Evolutionary conservation across 176 grass and related monocot species (phyloP).

Genomic region (Musa schizocarpa): DNA sequence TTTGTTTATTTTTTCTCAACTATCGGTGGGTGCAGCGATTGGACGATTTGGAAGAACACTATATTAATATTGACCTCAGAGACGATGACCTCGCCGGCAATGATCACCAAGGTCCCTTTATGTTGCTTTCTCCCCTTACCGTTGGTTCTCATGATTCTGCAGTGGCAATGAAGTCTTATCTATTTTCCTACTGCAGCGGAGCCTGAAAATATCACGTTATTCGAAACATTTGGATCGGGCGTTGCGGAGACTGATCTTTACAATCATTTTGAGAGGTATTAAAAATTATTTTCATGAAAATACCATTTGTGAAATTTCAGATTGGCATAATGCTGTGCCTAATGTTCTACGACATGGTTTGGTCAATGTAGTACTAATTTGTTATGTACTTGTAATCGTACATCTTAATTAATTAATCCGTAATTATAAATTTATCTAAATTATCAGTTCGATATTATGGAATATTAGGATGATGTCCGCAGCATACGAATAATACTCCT

Average conservation of each 20-base stretch:
- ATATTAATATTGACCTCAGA: conserved; percentile 58
- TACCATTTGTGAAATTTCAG: not conserved
- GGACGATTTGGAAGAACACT: conserved; percentile 76
- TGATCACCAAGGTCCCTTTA: conserved; percentile 66
- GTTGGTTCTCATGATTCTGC: too few species aligned
- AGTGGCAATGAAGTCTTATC: not conserved
- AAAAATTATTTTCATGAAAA: conserved; percentile 10
- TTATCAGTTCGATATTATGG: too few species aligned
- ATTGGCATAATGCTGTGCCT: too few species aligned
- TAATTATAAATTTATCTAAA: too few species aligned
- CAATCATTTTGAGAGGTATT: conserved; percentile 78
- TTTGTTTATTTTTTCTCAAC: conserved; percentile 9
- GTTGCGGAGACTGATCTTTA: conserved; percentile 40
- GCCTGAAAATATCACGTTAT: conserved; percentile 58
- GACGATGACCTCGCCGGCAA: conserved; percentile 38
- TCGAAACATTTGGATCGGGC: conserved; percentile 46
- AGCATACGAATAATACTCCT: too few species aligned
- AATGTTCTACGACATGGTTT: not conserved
- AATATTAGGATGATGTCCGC: too few species aligned
- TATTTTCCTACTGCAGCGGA: conserved; percentile 41
- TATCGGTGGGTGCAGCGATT: conserved; percentile 41
- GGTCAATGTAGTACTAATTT: conserved; percentile 2
- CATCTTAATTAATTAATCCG: not conserved
- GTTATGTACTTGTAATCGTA: conserved; percentile 15
- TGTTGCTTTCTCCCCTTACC: conserved; percentile 6